These are phyloP conservation scores for Chaetomiaceae sp. DNA, from an alignment of 2,329 filamentous ascomycete genomes.

Conservation along the genomic window DNA sequence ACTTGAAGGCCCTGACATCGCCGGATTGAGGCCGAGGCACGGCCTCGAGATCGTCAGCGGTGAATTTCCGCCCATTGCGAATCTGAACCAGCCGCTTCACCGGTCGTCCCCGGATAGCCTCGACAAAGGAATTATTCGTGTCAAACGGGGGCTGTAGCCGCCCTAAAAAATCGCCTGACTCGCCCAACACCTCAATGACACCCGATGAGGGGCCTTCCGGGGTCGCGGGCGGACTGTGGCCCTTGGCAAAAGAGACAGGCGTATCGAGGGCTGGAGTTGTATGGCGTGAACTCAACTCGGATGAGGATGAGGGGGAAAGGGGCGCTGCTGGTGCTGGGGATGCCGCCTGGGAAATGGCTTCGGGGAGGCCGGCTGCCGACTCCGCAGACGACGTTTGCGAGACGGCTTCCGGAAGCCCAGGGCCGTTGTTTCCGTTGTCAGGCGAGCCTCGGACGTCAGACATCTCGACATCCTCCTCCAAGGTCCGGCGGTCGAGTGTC, in stretches of 20 bases:
- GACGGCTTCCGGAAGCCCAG: not conserved
- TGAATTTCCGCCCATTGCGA: slow-evolving; percentile 41
- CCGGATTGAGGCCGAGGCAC: slow-evolving; percentile 37
- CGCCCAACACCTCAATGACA: slow-evolving; percentile 36
- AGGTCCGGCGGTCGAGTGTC: not conserved
- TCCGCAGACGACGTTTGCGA: not conserved
- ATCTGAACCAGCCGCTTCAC: slow-evolving; percentile 40
- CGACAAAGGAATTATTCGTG: slow-evolving; percentile 39
- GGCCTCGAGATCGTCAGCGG: slow-evolving; percentile 35
- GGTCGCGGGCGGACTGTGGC: not conserved
- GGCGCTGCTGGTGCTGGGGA: not conserved
- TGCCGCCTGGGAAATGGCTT: not conserved
- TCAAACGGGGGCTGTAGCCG: slow-evolving; percentile 36
- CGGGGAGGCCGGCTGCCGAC: not conserved
- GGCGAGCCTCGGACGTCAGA: not conserved
- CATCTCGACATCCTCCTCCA: slow-evolving; percentile 2
- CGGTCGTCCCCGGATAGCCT: slow-evolving; percentile 35
- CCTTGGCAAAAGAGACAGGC: not conserved
- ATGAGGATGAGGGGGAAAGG: slow-evolving; percentile 12
- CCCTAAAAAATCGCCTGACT: slow-evolving; percentile 38
- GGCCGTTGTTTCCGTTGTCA: not conserved
- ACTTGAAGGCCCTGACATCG: slow-evolving; percentile 42
- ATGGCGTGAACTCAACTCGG: slow-evolving; percentile 13
- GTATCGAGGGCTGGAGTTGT: slow-evolving; percentile 12
- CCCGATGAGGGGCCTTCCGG: slow-evolving; percentile 14